Evolutionary conservation across 2,329 filamentous ascomycete genomes (phyloP).

Genomic region (Bertia moriformis): DNA sequence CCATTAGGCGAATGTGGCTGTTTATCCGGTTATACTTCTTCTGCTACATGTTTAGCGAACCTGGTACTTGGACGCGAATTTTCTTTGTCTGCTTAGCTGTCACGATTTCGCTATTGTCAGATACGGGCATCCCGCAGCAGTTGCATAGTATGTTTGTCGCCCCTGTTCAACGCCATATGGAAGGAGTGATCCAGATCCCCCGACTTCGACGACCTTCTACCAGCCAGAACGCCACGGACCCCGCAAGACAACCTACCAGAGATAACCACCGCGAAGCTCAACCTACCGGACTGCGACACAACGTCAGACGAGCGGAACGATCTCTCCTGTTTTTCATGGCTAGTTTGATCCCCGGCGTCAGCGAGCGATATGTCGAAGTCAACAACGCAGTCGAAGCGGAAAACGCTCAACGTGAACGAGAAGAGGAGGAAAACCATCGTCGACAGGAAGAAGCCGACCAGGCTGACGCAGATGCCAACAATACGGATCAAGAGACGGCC

Average conservation of each 20-base stretch:
- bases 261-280: background rate
- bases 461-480: background rate
- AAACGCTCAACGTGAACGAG: background rate
- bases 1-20: slow-evolving; percentile 35
- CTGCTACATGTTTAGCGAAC: slow-evolving; percentile 37
- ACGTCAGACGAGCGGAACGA: slow-evolving; percentile 31
- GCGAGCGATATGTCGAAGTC: slow-evolving; percentile 42
- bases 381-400: slow-evolving; percentile 32
- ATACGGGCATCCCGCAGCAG: slow-evolving; percentile 19
- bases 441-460: background rate
- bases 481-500: too few species aligned
- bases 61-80: slow-evolving; percentile 25
- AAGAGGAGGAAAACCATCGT: background rate
- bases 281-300: slow-evolving; percentile 2
- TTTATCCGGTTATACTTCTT: slow-evolving; percentile 41
- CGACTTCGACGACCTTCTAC: too few species aligned
- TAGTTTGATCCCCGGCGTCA: slow-evolving; percentile 45
- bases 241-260: background rate
- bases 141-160: slow-evolving; percentile 16
- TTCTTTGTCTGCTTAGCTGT: slow-evolving; percentile 20
- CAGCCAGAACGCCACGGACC: background rate
- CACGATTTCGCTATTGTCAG: slow-evolving; percentile 18
- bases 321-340: slow-evolving; percentile 46
- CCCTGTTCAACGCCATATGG: slow-evolving; percentile 25
- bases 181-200: slow-evolving; percentile 13